Conservation (phyloP, 164 flowering plant species). For the Kingdonia uniflora region DNA sequence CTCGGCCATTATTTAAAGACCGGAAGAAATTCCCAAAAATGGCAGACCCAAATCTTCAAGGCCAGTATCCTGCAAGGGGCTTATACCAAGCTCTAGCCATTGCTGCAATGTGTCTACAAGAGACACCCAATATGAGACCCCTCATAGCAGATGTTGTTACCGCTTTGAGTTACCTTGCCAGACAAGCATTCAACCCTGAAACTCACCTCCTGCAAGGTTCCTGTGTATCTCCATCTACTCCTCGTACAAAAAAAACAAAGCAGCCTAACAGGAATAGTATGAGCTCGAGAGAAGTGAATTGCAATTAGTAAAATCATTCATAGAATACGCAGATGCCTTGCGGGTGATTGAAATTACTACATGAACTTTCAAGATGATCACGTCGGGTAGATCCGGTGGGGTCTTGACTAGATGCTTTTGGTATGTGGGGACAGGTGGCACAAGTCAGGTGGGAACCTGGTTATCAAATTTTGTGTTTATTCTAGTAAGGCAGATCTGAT, state of each 20-base stretch:
- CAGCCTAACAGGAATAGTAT: constrained; percentile 7
- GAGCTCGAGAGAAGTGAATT: neutral
- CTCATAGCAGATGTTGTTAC: constrained; percentile 83
- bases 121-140: constrained; percentile 79
- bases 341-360: no score
- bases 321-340: no score
- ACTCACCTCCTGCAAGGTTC: constrained; percentile 34
- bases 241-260: constrained; percentile 30
- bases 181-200: constrained; percentile 47
- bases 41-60: constrained; percentile 74
- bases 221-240: constrained; percentile 30
- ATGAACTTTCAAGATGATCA: no score
- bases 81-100: constrained; percentile 86
- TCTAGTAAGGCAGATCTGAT: no score
- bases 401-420: no score
- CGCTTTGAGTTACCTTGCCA: constrained; percentile 64
- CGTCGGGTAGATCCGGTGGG: no score
- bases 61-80: constrained; percentile 69
- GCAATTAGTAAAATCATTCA: no score
- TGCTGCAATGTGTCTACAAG: constrained; percentile 94
- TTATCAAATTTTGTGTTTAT: no score
- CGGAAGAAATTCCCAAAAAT: constrained; percentile 60
- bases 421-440: no score
- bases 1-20: constrained; percentile 77
- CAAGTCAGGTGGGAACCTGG: no score